Base-by-base conservation (phyloP, 208 protist species). In the Crithidia expoeki region DNA sequence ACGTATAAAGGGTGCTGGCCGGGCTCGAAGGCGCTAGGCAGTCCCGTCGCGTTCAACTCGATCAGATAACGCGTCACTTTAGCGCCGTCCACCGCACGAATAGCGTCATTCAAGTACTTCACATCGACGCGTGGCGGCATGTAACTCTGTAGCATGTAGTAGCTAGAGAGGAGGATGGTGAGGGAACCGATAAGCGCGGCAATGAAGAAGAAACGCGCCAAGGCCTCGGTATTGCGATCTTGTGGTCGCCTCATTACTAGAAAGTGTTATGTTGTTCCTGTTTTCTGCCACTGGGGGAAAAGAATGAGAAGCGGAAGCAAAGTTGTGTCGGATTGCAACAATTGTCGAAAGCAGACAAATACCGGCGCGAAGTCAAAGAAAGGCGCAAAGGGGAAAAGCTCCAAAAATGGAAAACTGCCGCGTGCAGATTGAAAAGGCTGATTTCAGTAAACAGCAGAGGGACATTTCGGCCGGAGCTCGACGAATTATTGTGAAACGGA, bases 1-100 rank as follows among this genome's bases (percentile, higher is more conserved):
- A 67, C 50, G 51, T 77, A 77, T 30, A 77, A 56, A 9, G 72
- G 72, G 57, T 72, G 63, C 36, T 52, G 19, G 61, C 52, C 34
- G 3, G 49, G 40, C 33, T 67, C 38, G 28, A 40, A 36, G 16
- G 17, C 47, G 33, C 60, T 61, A 2, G 38, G 30, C 2, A 68
- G 34, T 2, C 50, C 57, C 2, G 34, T 67, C 4, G 34, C 6
- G 25, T 59, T 40, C 47, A 77, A 19, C 50, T 30, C 36, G 3
- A 32, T 23, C n/a, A 77, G 58, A 21, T 67, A 57, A 14, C 25
- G 44, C 25, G 19, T 10, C 9, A 72, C 65, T 5, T 10, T 33
- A 0, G 28, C 40, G n/a, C 58, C 42, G 3, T 77, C 64, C 6
- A 77, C 72, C 9, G 65, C 32, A 28, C 63, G 72, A 25, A 77